Conservation (phyloP, 1,284 basidiomycete genomes). For the Ceratobasidium sp. region DNA sequence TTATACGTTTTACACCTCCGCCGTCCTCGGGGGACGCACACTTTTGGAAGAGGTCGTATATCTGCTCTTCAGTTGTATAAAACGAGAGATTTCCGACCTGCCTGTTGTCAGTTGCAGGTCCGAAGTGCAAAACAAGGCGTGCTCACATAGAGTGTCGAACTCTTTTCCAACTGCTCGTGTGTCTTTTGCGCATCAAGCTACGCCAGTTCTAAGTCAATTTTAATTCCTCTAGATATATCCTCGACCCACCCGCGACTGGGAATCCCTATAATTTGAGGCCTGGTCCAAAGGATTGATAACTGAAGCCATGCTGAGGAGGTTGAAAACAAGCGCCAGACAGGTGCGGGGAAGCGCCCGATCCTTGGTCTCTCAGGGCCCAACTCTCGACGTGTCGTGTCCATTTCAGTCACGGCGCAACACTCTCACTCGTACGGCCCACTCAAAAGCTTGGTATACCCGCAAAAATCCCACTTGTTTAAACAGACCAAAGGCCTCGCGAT, state of each 20-base stretch:
- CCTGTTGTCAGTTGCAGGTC: slow-evolving; percentile 29
- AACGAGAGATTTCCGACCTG: slow-evolving; percentile 97
- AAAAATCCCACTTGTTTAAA: neutral
- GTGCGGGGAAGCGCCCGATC: slow-evolving; percentile 32
- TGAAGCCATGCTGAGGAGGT: slow-evolving; percentile 72
- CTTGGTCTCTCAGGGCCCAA: slow-evolving; percentile 26
- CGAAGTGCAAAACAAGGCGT: slow-evolving; percentile 1
- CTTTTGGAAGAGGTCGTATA: slow-evolving; percentile 96
- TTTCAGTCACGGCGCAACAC: slow-evolving; percentile 25
- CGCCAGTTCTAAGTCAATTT: slow-evolving; percentile 1
- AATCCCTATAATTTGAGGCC: slow-evolving; percentile 95
- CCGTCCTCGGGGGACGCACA: slow-evolving; percentile 89
- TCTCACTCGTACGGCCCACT: slow-evolving; percentile 12
- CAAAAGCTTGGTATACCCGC: neutral
- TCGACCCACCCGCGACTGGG: slow-evolving; percentile 67
- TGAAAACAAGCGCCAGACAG: slow-evolving; percentile 3
- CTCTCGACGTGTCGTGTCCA: slow-evolving; percentile 38
- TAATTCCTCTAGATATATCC: neutral
- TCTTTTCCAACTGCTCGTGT: slow-evolving; percentile 71
- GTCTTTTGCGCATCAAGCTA: slow-evolving; percentile 55
- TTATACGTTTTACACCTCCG: slow-evolving; percentile 96
- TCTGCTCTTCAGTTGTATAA: slow-evolving; percentile 99
- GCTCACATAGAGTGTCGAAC: slow-evolving; percentile 77
- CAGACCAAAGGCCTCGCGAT: neutral
- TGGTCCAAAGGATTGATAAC: slow-evolving; percentile 85